These are phyloP conservation scores for Debaryomyces maramus DNA, from an alignment of 805 yeast species.

Conservation along the genomic window DNA sequence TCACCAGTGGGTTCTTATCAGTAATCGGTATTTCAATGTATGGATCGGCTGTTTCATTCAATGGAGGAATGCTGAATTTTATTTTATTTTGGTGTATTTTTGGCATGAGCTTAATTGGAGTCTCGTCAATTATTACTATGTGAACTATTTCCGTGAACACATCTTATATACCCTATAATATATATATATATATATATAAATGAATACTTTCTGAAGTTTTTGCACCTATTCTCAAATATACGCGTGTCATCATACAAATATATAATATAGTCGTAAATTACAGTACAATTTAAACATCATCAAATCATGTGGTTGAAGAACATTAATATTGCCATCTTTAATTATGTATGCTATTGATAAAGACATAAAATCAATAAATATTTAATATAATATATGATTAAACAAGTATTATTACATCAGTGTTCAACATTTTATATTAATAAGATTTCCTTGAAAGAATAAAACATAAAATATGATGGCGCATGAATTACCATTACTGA, in stretches of 20 bases:
- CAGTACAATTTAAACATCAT: background rate
- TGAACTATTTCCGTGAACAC: too few species aligned
- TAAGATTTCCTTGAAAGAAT: constrained; percentile 6
- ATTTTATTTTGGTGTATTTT: constrained; percentile 60
- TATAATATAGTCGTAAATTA: background rate
- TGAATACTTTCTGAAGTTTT: too few species aligned
- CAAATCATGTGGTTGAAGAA: constrained; percentile 1
- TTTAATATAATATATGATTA: background rate
- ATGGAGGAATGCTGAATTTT: constrained; percentile 62
- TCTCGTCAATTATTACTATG: constrained; percentile 25
- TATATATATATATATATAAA: background rate
- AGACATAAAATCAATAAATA: background rate
- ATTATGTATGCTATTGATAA: too few species aligned
- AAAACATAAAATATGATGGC: constrained; percentile 26
- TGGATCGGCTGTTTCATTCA: constrained; percentile 72
- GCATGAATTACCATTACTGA: constrained; percentile 32
- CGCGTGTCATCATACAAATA: background rate
- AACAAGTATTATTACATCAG: background rate
- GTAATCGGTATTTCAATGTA: constrained; percentile 87
- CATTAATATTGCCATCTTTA: background rate
- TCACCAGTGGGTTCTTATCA: constrained; percentile 81
- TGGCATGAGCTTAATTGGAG: constrained; percentile 60
- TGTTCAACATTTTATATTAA: background rate
- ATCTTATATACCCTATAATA: too few species aligned
- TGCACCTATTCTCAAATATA: background rate